phyloP scores from a whole-genome alignment of 768 basidiomycete genomes.

The Cystobasidium onofrii region DNA sequence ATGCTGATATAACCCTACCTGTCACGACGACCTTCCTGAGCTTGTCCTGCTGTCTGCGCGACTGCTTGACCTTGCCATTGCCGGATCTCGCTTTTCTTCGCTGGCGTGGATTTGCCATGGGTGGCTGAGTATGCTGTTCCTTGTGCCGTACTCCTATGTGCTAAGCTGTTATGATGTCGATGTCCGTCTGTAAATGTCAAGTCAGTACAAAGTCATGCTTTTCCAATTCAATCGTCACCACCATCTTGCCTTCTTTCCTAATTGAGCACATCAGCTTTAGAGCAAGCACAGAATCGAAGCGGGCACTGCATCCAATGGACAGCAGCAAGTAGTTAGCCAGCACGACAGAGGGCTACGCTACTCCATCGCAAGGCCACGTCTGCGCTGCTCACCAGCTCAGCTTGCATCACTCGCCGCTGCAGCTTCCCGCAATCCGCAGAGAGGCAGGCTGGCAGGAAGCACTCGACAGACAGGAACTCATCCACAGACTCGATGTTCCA shows the following conservation, averaged over 20 bases:
- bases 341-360: neutral
- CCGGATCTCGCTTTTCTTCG: constrained; percentile 74
- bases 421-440: neutral
- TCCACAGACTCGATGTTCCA: constrained; percentile 7
- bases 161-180: neutral
- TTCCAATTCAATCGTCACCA: neutral
- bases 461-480: neutral
- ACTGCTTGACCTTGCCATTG: constrained; percentile 64
- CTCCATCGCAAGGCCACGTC: neutral
- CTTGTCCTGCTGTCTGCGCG: constrained; percentile 62
- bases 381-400: neutral
- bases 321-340: neutral
- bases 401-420: neutral
- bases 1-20: too few species aligned
- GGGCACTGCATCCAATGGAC: neutral
- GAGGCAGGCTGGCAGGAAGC: neutral
- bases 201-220: too few species aligned
- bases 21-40: constrained; percentile 54
- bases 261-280: too few species aligned
- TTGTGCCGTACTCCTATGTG: neutral
- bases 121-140: neutral
- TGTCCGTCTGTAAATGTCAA: too few species aligned
- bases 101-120: constrained; percentile 90
- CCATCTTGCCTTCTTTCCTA: neutral
- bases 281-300: too few species aligned